Evolutionary conservation across 2,329 filamentous ascomycete genomes (phyloP).

Genomic region (Cadophora sp.): DNA sequence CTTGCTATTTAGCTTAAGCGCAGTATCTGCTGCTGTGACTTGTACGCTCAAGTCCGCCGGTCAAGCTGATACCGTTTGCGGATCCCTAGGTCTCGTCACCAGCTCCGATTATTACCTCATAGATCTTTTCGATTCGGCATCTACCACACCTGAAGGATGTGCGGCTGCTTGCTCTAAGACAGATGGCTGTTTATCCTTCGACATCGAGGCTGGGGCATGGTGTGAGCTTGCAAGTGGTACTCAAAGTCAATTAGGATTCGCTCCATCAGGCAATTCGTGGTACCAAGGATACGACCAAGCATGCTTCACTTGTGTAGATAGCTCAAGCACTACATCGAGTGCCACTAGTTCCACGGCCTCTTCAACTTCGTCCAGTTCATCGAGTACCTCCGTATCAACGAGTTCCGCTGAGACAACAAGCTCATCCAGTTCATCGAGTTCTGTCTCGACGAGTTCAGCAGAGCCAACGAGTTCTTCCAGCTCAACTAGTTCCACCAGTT

Average conservation of each 20-base stretch:
- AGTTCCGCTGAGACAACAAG: not conserved
- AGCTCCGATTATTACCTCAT: not conserved
- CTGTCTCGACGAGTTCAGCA: not conserved
- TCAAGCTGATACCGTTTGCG: not conserved
- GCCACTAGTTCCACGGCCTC: not conserved
- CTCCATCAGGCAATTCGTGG: not conserved
- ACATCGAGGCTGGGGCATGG: not conserved
- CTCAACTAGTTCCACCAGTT: not conserved
- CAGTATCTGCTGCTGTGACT: constrained; percentile 3
- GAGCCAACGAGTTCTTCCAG: not conserved
- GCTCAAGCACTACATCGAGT: not conserved
- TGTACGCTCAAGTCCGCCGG: not conserved
- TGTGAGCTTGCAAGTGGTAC: constrained; percentile 6
- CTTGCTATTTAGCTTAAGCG: constrained; percentile 3
- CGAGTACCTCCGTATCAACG: not conserved
- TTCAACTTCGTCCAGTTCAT: constrained; percentile 3
- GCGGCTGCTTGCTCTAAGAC: constrained; percentile 1
- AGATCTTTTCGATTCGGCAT: not conserved
- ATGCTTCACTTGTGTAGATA: not conserved
- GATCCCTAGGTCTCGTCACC: not conserved
- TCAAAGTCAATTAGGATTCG: not conserved
- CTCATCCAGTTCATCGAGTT: not conserved
- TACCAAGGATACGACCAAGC: constrained; percentile 7
- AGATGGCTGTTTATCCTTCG: not conserved
- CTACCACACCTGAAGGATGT: not conserved